Evolutionary conservation across 176 grass and related monocot genomes (phyloP), one percentile per base, ranked within the genome.

Genomic region (Dactylis glomerata): DNA sequence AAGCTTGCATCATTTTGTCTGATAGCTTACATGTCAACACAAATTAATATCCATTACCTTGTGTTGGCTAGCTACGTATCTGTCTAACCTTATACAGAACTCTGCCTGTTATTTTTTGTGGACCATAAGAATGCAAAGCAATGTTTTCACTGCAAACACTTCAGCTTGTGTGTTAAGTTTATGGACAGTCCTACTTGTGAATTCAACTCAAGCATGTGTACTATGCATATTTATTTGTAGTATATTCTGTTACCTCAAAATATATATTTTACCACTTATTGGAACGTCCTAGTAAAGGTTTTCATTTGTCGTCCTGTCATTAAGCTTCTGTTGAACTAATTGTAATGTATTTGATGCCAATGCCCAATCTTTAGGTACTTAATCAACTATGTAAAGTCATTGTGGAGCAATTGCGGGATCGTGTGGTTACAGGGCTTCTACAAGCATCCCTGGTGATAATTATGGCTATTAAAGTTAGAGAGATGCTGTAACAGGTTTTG

Each of bases 391-490:
- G 93, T 75, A 86, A 86, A 82, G 74, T 98, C 62, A 98, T 98
- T 88, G 82, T 95, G 68, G 96, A 98, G 69, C 91, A 87, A 92
- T 83, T 98, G 36, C 89, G 96, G 64, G 96, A 98, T 89, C 93
- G 91, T 81, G 81, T 98, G 57, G 96, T 98, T 65, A 96, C 96
- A 17, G 96, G 96, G 54, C 96, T 98, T 84, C 89, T 98, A 77
- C 96, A 98, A 88, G 96, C 96, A 11, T 95, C 91, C 42, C 88
- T 98, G 96, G 96, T 98, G 87, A 86, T 82, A 30, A 82, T 23
- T 85, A 88, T 42, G 54, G 26, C 54, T 73, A 70, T 47, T 72
- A 57, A 67, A 52, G 82, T 85, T 17, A 74, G 63, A 32, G 24
- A 44, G 22, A 45, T 59, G 55, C 49, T 81, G 38, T 88, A 44